Conservation (phyloP, 371 early-diverging fungal genomes). For the Parasitella parasitica region DNA sequence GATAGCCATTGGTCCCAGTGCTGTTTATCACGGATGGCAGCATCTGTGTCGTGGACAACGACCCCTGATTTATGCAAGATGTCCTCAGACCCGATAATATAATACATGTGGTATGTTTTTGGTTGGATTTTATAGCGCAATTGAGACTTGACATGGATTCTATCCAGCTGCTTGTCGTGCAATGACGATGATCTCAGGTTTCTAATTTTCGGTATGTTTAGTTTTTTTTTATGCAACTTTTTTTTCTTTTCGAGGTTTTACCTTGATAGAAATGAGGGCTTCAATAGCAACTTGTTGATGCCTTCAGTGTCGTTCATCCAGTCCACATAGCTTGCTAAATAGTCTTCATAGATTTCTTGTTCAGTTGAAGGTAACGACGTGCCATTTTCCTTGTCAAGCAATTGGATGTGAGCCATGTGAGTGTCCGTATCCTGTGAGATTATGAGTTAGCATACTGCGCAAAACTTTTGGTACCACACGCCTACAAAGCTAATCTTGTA, state of each 20-base stretch:
- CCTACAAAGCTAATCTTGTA: slow-evolving; percentile 84
- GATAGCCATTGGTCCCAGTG: background rate
- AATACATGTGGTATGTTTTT: slow-evolving; percentile 49
- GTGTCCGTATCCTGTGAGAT: slow-evolving; percentile 51
- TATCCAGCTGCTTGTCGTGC: slow-evolving; percentile 24
- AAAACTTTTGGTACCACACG: slow-evolving; percentile 10
- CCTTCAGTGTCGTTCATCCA: slow-evolving; percentile 67
- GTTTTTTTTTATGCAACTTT: background rate
- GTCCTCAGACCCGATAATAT: slow-evolving; percentile 47
- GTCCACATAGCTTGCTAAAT: slow-evolving; percentile 82
- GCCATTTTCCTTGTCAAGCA: slow-evolving; percentile 63
- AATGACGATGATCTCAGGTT: slow-evolving; percentile 16
- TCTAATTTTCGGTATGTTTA: background rate
- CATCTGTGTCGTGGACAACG: no score
- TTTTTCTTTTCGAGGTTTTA: slow-evolving; percentile 4
- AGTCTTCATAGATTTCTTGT: slow-evolving; percentile 83
- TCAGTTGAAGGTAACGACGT: background rate
- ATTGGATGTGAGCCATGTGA: slow-evolving; percentile 73
- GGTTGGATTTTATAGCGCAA: slow-evolving; percentile 92
- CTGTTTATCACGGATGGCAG: no score
- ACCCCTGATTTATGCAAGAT: slow-evolving; percentile 51
- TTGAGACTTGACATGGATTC: slow-evolving; percentile 56
- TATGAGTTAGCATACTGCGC: background rate
- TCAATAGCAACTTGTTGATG: slow-evolving; percentile 41
- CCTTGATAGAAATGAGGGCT: slow-evolving; percentile 64